Conservation (phyloP, 2,329 filamentous ascomycete species). For the Fusarium setosum region DNA sequence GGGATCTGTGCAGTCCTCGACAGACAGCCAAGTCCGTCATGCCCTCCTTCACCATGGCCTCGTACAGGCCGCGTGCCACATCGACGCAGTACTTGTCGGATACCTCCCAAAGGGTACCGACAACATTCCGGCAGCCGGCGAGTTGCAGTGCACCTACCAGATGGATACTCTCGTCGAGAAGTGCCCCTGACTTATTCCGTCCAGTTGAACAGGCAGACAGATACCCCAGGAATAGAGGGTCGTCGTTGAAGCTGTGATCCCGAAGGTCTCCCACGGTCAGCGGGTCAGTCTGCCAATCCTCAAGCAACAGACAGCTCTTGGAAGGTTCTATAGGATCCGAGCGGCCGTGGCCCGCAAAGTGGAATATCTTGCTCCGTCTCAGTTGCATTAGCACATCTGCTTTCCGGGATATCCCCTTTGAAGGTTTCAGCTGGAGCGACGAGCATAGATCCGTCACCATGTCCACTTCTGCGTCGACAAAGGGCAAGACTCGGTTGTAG, state of each 20-base stretch:
- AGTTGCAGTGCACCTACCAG: conserved; percentile 36
- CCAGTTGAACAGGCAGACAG: conserved; percentile 53
- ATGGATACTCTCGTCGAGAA: conserved; percentile 53
- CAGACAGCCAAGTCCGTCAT: conserved; percentile 1
- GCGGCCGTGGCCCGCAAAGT: conserved; percentile 43
- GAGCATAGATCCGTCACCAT: too few species aligned
- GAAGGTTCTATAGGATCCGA: conserved; percentile 4
- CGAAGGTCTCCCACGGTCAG: conserved; percentile 27
- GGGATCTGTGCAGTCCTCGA: not conserved
- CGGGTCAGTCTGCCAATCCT: conserved; percentile 1
- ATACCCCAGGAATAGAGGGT: conserved; percentile 49
- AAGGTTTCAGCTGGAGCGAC: not conserved
- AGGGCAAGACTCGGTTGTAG: not conserved
- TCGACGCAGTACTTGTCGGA: not conserved
- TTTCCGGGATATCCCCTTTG: conserved; percentile 13
- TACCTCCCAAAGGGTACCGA: conserved; percentile 8
- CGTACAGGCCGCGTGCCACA: conserved; percentile 1
- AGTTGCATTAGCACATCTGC: conserved; percentile 41
- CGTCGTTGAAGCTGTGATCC: conserved; percentile 21
- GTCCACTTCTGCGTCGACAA: too few species aligned
- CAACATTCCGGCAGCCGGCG: conserved; percentile 11
- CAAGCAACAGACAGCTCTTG: conserved; percentile 19
- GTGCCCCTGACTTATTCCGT: conserved; percentile 21
- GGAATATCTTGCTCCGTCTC: conserved; percentile 48
- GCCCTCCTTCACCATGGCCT: not conserved